Conservation (phyloP, 2,329 filamentous ascomycete genomes). For the Venturiaceae sp. region DNA sequence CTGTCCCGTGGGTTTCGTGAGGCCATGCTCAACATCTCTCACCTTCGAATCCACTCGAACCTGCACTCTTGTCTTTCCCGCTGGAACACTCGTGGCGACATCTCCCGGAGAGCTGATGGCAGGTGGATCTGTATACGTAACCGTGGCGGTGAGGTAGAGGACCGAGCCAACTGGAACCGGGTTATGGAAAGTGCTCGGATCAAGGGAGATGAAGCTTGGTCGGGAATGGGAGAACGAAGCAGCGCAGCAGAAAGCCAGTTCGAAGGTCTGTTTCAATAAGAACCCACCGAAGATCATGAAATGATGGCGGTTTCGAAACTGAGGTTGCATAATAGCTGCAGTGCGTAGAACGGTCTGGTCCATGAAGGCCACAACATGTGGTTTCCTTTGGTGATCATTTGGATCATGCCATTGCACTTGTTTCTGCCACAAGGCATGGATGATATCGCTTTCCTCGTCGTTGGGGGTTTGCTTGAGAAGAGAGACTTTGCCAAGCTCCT, state of each 20-base stretch:
- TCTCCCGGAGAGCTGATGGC: constrained; percentile 28
- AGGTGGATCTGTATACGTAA: constrained; percentile 61
- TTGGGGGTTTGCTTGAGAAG: constrained; percentile 60
- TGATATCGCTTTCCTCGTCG: constrained; percentile 60
- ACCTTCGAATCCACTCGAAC: constrained; percentile 65
- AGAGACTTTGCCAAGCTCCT: constrained; percentile 48
- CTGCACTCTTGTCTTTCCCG: constrained; percentile 52
- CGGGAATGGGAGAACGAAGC: constrained; percentile 60
- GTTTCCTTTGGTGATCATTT: constrained; percentile 42
- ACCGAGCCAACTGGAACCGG: constrained; percentile 67
- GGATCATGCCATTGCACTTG: constrained; percentile 56
- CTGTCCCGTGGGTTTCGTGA: constrained; percentile 58
- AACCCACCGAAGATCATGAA: constrained; percentile 75
- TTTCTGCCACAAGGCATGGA: constrained; percentile 64
- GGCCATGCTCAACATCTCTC: constrained; percentile 60
- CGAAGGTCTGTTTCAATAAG: constrained; percentile 64
- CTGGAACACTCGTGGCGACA: constrained; percentile 19
- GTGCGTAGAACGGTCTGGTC: constrained; percentile 52
- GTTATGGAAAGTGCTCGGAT: constrained; percentile 66
- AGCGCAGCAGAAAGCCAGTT: constrained; percentile 66
- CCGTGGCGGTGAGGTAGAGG: constrained; percentile 61
- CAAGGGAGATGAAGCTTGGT: constrained; percentile 62
- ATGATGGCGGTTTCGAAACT: constrained; percentile 59
- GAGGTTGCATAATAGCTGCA: constrained; percentile 67
- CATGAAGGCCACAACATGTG: constrained; percentile 52